A percentile compares a stretch with the other conserved stretches of the same genome.
Evolutionary conservation across 2,329 filamentous ascomycete genomes (phyloP).

Genomic region (Teratosphaeria pseudoeucalypti): DNA sequence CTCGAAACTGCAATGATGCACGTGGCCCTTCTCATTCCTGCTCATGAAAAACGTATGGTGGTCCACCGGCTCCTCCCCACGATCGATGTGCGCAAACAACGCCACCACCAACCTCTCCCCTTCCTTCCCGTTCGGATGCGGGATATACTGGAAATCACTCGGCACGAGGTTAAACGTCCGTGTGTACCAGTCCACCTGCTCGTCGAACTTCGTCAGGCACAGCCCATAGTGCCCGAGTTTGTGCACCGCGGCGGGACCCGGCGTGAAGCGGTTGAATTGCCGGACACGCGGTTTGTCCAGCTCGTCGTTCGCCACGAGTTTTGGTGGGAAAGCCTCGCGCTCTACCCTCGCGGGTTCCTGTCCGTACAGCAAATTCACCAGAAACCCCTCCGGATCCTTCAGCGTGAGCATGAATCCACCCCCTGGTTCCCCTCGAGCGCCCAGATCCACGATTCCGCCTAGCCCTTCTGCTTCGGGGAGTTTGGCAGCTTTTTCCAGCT

Average conservation of each 20-base stretch:
- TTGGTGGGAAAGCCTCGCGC: constrained; percentile 18
- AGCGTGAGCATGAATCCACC: constrained; percentile 30
- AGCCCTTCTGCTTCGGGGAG: constrained; percentile 19
- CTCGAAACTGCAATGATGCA: constrained; percentile 61
- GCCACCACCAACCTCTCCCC: constrained; percentile 14
- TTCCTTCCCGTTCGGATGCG: constrained; percentile 4
- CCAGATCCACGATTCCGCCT: constrained; percentile 22
- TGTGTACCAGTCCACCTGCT: constrained; percentile 28
- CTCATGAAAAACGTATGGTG: constrained; percentile 48
- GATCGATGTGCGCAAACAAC: constrained; percentile 45
- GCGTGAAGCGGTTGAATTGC: constrained; percentile 34
- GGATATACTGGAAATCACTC: constrained; percentile 30
- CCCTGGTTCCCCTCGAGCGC: constrained; percentile 26
- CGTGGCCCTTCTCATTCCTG: constrained; percentile 33
- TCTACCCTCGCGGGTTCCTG: constrained; percentile 17
- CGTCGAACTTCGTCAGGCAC: constrained; percentile 26
- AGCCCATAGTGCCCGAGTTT: constrained; percentile 42
- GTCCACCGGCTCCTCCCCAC: constrained; percentile 40
- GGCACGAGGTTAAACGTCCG: constrained; percentile 38
- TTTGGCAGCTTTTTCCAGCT: constrained; percentile 31
- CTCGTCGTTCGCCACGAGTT: constrained; percentile 28
- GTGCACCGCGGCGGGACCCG: constrained; percentile 40
- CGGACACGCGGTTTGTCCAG: constrained; percentile 28
- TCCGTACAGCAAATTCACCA: constrained; percentile 32
- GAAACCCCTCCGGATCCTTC: constrained; percentile 31